Conservation (phyloP, 1,284 basidiomycete species). For the Moniliella sp. region DNA sequence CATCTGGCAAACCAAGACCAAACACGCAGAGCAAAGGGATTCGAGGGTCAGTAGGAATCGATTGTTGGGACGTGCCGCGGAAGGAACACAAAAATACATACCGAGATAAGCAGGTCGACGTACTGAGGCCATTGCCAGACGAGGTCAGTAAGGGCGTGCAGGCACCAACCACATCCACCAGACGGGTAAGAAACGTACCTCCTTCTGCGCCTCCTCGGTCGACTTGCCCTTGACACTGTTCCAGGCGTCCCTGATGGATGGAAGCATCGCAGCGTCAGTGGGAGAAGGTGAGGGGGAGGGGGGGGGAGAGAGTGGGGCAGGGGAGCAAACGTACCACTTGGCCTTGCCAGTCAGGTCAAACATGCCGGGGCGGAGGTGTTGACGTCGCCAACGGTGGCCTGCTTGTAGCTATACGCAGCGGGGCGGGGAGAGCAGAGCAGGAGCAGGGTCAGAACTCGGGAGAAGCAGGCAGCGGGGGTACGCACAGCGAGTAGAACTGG, state of each 20-base stretch:
- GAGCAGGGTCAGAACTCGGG: neutral
- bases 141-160: too few species aligned
- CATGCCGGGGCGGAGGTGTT: constrained; percentile 25
- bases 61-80: too few species aligned
- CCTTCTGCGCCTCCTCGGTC: constrained; percentile 19
- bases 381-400: constrained; percentile 27
- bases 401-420: constrained; percentile 22
- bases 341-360: constrained; percentile 26
- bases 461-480: neutral
- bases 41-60: too few species aligned
- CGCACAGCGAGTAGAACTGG: constrained; percentile 26
- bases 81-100: too few species aligned
- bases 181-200: constrained; percentile 3
- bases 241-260: constrained; percentile 13
- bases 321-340: constrained; percentile 11
- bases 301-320: neutral
- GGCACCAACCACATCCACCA: too few species aligned
- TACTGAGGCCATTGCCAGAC: too few species aligned
- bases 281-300: neutral
- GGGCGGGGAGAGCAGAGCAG: neutral
- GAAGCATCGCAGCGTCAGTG: neutral
- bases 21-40: too few species aligned
- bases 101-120: too few species aligned
- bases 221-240: constrained; percentile 16
- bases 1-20: too few species aligned